A percentile compares a stretch with the other conserved stretches of the same genome.
These are phyloP conservation scores for Spirogloea muscicola DNA, from an alignment of 139 green algal genomes.

Conservation along the genomic window DNA sequence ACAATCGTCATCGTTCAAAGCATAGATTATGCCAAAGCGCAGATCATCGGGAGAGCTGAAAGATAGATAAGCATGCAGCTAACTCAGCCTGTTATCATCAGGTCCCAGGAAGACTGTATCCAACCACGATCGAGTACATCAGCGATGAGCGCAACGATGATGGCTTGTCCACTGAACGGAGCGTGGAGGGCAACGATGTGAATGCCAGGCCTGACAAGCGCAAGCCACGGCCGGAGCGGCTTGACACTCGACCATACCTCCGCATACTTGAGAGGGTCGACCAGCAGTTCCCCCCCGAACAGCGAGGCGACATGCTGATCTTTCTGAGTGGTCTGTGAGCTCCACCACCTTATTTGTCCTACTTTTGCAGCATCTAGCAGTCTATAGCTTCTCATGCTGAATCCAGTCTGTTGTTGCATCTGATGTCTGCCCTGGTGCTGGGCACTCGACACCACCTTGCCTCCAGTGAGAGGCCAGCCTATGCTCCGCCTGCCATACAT, in stretches of 20 bases:
- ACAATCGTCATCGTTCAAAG: no score
- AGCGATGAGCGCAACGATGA: no score
- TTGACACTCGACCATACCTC: constrained; percentile 38
- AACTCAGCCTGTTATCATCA: no score
- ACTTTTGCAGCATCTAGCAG: constrained; percentile 6
- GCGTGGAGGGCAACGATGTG: background rate
- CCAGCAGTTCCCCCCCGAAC: constrained; percentile 38
- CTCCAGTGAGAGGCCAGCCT: background rate
- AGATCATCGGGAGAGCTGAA: no score
- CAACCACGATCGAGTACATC: constrained; percentile 40
- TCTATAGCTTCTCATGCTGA: background rate
- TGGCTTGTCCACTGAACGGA: background rate
- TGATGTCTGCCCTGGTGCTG: no score
- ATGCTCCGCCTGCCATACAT: background rate
- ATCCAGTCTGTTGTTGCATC: no score
- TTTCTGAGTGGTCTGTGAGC: constrained; percentile 58
- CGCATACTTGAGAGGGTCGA: constrained; percentile 44
- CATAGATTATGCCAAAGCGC: no score
- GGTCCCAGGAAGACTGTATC: constrained; percentile 37
- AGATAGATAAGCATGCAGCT: no score
- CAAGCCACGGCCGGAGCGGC: constrained; percentile 9
- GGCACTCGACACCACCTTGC: no score
- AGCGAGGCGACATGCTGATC: constrained; percentile 67
- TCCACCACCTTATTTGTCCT: background rate
- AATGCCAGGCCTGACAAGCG: no score